phyloP scores from a whole-genome alignment of 2,329 filamentous ascomycete species.

The Coccinonectria pachysandricola region DNA sequence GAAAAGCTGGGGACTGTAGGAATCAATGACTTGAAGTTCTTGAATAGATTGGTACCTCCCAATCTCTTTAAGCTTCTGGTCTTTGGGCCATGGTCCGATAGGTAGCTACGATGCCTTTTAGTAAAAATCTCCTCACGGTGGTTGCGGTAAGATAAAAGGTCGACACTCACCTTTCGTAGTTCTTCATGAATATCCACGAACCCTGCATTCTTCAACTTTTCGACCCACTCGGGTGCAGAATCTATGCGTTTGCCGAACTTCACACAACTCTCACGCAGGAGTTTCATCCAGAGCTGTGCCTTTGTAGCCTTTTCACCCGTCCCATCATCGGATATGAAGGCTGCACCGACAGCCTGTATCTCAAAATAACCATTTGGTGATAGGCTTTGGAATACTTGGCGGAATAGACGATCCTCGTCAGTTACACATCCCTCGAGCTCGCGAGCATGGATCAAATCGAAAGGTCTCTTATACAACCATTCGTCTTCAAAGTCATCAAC shows the following conservation, averaged over 20 bases:
- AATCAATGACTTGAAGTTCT: constrained; percentile 9
- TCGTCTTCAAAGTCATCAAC: constrained; percentile 10
- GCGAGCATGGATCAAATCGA: constrained; percentile 11
- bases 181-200: constrained; percentile 8
- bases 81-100: constrained; percentile 9
- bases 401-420: constrained; percentile 9
- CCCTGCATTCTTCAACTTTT: constrained; percentile 4
- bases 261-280: constrained; percentile 4
- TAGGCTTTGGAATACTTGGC: constrained; percentile 4
- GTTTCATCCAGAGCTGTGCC: constrained; percentile 6
- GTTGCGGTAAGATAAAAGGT: background rate
- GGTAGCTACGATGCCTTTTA: constrained; percentile 4
- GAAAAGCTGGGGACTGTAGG: constrained; percentile 10
- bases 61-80: constrained; percentile 6
- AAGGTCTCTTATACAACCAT: constrained; percentile 8
- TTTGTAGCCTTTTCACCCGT: constrained; percentile 7
- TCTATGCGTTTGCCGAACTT: constrained; percentile 10
- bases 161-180: constrained; percentile 5
- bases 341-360: constrained; percentile 5
- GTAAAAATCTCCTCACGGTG: background rate
- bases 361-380: constrained; percentile 8
- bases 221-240: constrained; percentile 5
- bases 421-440: constrained; percentile 10
- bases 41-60: constrained; percentile 9
- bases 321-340: constrained; percentile 9